Conservation (phyloP, 306 rosid genomes). For the Chamaecrista fasciculata region DNA sequence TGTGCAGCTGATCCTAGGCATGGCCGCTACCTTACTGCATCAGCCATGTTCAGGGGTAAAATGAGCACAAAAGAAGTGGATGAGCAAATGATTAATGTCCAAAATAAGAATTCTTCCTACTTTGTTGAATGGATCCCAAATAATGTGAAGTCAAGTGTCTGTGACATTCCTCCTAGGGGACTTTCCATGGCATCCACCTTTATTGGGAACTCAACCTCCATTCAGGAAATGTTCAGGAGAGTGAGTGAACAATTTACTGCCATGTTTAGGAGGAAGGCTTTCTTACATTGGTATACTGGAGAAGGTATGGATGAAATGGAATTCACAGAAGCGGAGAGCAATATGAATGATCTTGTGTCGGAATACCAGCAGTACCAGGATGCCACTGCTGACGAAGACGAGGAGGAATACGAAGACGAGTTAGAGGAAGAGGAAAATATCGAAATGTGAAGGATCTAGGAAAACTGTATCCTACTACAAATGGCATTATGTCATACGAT, state of each 20-base stretch:
- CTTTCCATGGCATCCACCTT: conserved; percentile 1
- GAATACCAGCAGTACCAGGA: conserved; percentile 68
- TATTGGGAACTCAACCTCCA: not conserved
- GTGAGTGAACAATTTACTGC: conserved; percentile 60
- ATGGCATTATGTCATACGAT: not conserved
- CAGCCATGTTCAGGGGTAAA: not conserved
- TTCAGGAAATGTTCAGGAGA: conserved; percentile 31
- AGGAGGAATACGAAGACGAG: conserved; percentile 52
- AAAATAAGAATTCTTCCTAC: conserved; percentile 2
- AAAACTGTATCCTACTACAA: not conserved
- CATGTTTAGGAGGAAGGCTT: conserved; percentile 55
- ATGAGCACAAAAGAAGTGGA: not conserved
- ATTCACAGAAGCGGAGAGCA: conserved; percentile 58
- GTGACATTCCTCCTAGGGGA: not conserved
- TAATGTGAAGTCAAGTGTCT: not conserved
- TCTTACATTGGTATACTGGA: conserved; percentile 67
- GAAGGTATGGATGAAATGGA: conserved; percentile 73
- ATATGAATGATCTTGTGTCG: conserved; percentile 56
- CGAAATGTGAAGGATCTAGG: not conserved
- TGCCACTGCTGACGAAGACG: conserved; percentile 60
- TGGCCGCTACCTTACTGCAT: not conserved
- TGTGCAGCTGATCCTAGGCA: not conserved
- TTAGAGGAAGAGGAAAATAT: conserved; percentile 36
- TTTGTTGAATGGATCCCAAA: conserved; percentile 10
- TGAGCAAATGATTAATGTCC: not conserved